Evolutionary conservation across 371 early-diverging fungal genomes (phyloP).

Genomic region (Chytridium lagenaria): DNA sequence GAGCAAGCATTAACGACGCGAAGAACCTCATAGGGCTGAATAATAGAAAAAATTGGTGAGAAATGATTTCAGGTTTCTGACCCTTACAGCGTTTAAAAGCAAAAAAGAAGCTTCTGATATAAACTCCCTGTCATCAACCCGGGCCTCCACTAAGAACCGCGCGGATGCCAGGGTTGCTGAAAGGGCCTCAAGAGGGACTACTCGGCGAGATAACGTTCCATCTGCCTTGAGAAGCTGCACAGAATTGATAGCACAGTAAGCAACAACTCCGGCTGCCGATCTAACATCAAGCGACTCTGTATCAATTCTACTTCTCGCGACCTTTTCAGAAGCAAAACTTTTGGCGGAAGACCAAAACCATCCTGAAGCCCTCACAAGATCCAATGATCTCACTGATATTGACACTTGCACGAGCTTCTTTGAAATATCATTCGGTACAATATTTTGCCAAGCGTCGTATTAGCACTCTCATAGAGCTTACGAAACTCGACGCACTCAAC

Average conservation of each 20-base stretch:
- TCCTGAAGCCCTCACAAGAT: not conserved
- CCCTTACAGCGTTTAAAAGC: not conserved
- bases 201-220: not conserved
- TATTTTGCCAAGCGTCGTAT: not conserved
- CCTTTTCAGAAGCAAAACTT: not conserved
- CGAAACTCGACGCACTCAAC: slow-evolving; percentile 15
- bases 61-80: not conserved
- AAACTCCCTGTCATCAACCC: not conserved
- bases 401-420: slow-evolving; percentile 8
- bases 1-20: slow-evolving; percentile 8
- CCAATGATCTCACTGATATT: slow-evolving; percentile 23
- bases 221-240: not conserved
- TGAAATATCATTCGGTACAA: not conserved
- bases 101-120: not conserved
- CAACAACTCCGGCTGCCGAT: not conserved
- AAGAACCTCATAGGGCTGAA: slow-evolving; percentile 8
- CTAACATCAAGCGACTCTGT: slow-evolving; percentile 20
- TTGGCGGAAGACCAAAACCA: not conserved
- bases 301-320: slow-evolving; percentile 6
- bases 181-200: not conserved
- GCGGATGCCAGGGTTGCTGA: not conserved
- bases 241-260: not conserved
- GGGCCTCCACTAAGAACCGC: not conserved
- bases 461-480: not conserved
- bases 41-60: slow-evolving; percentile 21